These are phyloP conservation scores for Rhodotorula diobovata DNA, from an alignment of 768 basidiomycete species.

Conservation along the genomic window DNA sequence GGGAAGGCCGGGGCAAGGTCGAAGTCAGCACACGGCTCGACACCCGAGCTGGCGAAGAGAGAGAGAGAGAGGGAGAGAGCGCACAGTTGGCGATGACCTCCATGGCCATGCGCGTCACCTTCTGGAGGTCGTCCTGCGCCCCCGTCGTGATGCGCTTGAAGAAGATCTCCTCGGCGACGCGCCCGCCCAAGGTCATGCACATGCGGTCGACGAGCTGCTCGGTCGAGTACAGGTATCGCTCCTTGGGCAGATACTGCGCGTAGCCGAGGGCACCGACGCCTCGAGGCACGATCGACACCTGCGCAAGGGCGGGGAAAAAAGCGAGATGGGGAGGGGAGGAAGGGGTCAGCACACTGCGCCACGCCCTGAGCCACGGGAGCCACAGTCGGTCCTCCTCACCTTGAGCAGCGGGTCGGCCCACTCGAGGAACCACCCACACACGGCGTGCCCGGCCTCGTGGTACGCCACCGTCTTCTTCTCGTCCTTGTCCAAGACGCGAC, in stretches of 20 bases:
- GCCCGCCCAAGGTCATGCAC: constrained; percentile 97
- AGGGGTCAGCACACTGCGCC: neutral
- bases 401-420: constrained; percentile 94
- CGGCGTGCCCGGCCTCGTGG: constrained; percentile 97
- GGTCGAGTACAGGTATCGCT: constrained; percentile 76
- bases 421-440: constrained; percentile 97
- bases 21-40: no score
- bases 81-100: constrained; percentile 52
- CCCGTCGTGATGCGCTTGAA: constrained; percentile 92
- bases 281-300: constrained; percentile 90
- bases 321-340: neutral
- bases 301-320: constrained; percentile 65
- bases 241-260: constrained; percentile 50
- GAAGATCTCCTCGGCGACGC: constrained; percentile 97
- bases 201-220: constrained; percentile 93
- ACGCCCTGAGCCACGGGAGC: no score
- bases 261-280: constrained; percentile 86
- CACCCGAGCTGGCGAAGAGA: neutral
- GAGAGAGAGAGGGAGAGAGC: neutral
- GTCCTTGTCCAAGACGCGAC: constrained; percentile 80
- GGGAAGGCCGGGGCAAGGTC: neutral
- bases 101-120: constrained; percentile 96
- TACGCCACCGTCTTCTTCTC: constrained; percentile 99
- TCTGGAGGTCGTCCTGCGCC: constrained; percentile 95
- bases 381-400: constrained; percentile 51